Evolutionary conservation across 2,329 filamentous ascomycete genomes (phyloP), one percentile per base, ranked within the genome.

Genomic region (Sclerotinia nivalis): DNA sequence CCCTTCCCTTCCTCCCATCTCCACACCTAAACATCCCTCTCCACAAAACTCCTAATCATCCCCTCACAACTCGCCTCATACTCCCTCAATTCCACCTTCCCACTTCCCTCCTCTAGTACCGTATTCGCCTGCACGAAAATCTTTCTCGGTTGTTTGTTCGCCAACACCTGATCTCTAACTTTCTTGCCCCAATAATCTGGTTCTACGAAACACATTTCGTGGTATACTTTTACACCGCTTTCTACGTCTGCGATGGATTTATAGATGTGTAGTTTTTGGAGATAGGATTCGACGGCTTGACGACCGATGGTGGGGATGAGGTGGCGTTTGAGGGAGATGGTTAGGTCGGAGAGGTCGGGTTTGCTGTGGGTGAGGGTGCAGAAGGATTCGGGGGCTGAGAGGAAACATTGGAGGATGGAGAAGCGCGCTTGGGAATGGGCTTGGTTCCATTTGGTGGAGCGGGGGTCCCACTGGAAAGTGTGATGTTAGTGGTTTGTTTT

Each of bases 51-150:
- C 84, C 92, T 85, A 72, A 97, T 90, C 83, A 98, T 89, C 8
- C 94, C 94, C 79, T 91, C 87, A 9, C 90, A 83, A 8, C 88
- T 92, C 0, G 93, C 86, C 75, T 96, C 92, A 80, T 97, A 97
- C 82, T 97, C 93, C 82, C 90, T 92, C 80, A 97, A 81, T 20
- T 84, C 85, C 43, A 96, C 92, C 79, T 89, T 87, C 70, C 91
- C 92, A 0, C 86, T 87, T 18, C 85, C 82, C 79, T 88, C 85
- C 72, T 91, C 88, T 54, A 96, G 78, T 69, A 89, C 86, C 0
- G 95, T 97, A 80, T 97, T 98, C 71, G 93, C 93, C 83, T 97
- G 94, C 68, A 97, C 93, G 82, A 97, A 97, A 58, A 97, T 90
- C 84, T 94, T 94, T 71, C 91, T 84, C n/a, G 92, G 91, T 81